phyloP scores from a whole-genome alignment of 441 rosid genomes.

The Daphne laureola region DNA sequence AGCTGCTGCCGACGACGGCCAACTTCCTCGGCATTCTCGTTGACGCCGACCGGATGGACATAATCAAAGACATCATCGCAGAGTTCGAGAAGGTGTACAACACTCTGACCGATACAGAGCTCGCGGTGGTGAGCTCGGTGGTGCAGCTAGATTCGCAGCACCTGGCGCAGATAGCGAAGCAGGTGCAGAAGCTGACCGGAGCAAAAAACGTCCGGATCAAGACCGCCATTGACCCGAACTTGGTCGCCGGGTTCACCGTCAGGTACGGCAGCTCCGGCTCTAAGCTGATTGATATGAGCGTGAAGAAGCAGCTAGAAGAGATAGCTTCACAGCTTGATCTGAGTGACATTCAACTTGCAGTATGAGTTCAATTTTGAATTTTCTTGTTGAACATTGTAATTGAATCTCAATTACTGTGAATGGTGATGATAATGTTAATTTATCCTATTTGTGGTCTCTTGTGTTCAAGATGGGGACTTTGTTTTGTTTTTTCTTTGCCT shows the following conservation, averaged over 20 bases:
- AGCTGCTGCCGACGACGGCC: constrained; percentile 45
- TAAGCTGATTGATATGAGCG: constrained; percentile 84
- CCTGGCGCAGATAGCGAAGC: constrained; percentile 78
- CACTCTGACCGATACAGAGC: constrained; percentile 53
- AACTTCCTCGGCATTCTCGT: constrained; percentile 63
- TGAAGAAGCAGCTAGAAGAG: constrained; percentile 84
- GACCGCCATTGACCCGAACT: constrained; percentile 56
- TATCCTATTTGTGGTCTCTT: too few species aligned
- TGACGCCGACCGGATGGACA: constrained; percentile 51
- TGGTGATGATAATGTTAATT: too few species aligned
- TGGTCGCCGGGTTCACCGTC: constrained; percentile 85
- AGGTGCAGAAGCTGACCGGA: constrained; percentile 80
- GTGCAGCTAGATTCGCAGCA: constrained; percentile 69
- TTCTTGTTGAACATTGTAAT: too few species aligned
- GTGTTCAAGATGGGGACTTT: too few species aligned
- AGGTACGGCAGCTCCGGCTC: constrained; percentile 71
- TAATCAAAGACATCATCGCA: constrained; percentile 50
- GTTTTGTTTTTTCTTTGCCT: too few species aligned
- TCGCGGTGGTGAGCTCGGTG: constrained; percentile 72
- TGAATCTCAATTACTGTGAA: too few species aligned
- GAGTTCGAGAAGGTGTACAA: constrained; percentile 75
- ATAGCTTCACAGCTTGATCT: constrained; percentile 71
- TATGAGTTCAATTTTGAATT: constrained; percentile 1
- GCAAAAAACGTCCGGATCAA: constrained; percentile 81
- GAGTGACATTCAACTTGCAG: constrained; percentile 58